Percentiles rank a stretch among this genome's conserved stretches.
Evolutionary conservation across 2,329 filamentous ascomycete species (phyloP).

Genomic region (Phialemoniopsis sp.): DNA sequence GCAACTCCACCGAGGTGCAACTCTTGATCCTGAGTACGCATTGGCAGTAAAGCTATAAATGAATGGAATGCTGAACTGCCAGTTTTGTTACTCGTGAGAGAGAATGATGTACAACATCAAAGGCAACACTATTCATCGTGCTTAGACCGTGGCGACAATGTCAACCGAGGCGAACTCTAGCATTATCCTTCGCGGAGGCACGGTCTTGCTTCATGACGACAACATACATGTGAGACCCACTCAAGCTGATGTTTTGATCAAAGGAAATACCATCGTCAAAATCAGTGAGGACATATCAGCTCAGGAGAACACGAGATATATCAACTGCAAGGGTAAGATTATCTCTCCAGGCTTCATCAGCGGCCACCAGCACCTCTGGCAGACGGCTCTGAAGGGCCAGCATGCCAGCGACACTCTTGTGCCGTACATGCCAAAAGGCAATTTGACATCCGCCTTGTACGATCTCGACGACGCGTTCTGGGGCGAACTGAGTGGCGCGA

Average conservation of each 20-base stretch:
- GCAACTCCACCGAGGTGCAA: no score
- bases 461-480: conserved; percentile 1
- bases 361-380: conserved; percentile 53
- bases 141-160: no score
- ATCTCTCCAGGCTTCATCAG: conserved; percentile 52
- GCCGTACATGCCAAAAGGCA: conserved; percentile 33
- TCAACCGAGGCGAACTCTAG: no score
- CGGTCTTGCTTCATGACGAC: no score
- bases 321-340: conserved; percentile 48
- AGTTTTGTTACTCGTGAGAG: no score
- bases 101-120: no score
- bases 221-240: no score
- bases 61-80: no score
- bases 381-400: conserved; percentile 50
- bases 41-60: no score
- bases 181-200: no score
- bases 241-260: not conserved
- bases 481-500: conserved; percentile 1
- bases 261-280: conserved; percentile 1
- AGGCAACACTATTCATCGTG: no score
- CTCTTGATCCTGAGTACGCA: no score
- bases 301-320: conserved; percentile 22
- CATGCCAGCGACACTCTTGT: conserved; percentile 44
- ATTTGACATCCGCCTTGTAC: not conserved
- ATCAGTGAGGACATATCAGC: conserved; percentile 3